Percentiles rank a stretch among this genome's conserved stretches.
Conservation (phyloP, 345 rosid species). For the Physaria fendleri region DNA sequence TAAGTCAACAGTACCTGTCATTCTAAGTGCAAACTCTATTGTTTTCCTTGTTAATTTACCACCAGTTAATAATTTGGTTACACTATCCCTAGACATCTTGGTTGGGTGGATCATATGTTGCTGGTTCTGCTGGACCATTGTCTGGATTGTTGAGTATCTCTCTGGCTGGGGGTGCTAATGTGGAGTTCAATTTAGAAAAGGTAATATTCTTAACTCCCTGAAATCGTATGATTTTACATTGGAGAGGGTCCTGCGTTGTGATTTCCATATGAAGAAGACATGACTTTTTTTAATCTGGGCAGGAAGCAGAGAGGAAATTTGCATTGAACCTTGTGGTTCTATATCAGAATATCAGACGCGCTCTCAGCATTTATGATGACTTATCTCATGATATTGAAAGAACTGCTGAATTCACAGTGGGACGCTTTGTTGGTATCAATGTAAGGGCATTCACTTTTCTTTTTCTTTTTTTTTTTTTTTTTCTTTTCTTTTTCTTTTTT, state of each 20-base stretch:
- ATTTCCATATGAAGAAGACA: constrained; percentile 1
- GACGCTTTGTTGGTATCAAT: constrained; percentile 67
- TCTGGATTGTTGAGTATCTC: constrained; percentile 60
- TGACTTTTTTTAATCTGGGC: constrained; percentile 28
- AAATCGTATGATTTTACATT: background rate
- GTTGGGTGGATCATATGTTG: constrained; percentile 73
- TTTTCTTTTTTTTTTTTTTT: too few species aligned
- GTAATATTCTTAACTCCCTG: constrained; percentile 30
- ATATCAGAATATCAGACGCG: constrained; percentile 48
- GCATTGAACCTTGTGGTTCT: constrained; percentile 48
- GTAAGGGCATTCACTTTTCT: constrained; percentile 33
- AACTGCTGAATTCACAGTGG: constrained; percentile 74
- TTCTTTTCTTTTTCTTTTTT: too few species aligned
- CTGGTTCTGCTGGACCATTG: constrained; percentile 36
- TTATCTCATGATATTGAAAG: constrained; percentile 38
- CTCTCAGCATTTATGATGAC: constrained; percentile 52
- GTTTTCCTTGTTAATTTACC: background rate
- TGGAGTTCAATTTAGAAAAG: constrained; percentile 65
- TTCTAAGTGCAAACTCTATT: background rate
- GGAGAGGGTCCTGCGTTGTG: background rate
- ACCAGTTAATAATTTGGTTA: constrained; percentile 6
- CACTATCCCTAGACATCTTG: constrained; percentile 60
- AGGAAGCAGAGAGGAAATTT: constrained; percentile 73
- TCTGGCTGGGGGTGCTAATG: constrained; percentile 34
- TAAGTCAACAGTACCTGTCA: constrained; percentile 35